Evolutionary conservation across 306 rosid genomes (phyloP).

Genomic region (Cucurbita pepo): DNA sequence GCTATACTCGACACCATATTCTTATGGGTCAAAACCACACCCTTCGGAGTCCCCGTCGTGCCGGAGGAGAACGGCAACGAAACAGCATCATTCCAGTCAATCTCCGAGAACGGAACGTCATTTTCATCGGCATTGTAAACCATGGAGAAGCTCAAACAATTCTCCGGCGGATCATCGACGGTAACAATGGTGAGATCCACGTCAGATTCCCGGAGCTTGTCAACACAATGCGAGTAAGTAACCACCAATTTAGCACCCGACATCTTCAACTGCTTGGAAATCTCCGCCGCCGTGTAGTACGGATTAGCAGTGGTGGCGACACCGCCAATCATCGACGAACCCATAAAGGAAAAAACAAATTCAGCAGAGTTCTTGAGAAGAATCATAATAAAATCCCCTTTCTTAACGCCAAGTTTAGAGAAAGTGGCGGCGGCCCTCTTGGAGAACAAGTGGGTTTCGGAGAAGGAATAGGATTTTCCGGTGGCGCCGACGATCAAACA

Average conservation of each 20-base stretch:
- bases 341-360: conserved; percentile 52
- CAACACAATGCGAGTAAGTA: conserved; percentile 47
- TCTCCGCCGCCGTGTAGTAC: conserved; percentile 49
- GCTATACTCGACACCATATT: conserved; percentile 57
- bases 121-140: conserved; percentile 33
- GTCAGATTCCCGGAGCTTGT: conserved; percentile 24
- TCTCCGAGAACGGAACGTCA: conserved; percentile 16
- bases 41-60: conserved; percentile 77
- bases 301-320: conserved; percentile 70
- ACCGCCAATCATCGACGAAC: conserved; percentile 69
- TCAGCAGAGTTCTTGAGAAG: conserved; percentile 64
- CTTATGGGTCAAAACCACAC: conserved; percentile 66
- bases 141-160: conserved; percentile 58
- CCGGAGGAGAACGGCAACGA: conserved; percentile 88
- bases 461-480: conserved; percentile 34
- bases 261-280: conserved; percentile 37
- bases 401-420: conserved; percentile 31
- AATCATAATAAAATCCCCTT: conserved; percentile 62
- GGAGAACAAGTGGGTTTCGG: conserved; percentile 25
- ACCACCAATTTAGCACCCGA: conserved; percentile 44
- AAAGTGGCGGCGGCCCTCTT: conserved; percentile 38
- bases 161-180: conserved; percentile 43
- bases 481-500: conserved; percentile 62
- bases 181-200: conserved; percentile 34
- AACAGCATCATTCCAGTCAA: conserved; percentile 33